phyloP scores from a whole-genome alignment of 345 rosid species.

The Dipteronia dyeriana region DNA sequence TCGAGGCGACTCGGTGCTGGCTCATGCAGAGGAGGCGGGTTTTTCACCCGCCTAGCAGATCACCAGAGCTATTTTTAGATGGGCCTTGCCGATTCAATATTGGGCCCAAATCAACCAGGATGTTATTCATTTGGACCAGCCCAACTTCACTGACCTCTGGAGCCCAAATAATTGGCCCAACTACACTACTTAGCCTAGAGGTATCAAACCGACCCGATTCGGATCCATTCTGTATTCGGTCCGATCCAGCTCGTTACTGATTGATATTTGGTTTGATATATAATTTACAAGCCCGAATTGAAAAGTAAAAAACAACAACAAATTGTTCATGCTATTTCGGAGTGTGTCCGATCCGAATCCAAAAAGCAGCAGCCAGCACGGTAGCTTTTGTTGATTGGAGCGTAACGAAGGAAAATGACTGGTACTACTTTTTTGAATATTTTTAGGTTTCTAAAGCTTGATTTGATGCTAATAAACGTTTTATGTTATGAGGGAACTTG shows the following conservation, averaged over 20 bases:
- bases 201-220: no score
- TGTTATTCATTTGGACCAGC: no score
- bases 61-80: background rate
- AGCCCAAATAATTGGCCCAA: background rate
- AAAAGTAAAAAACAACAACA: no score
- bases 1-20: no score
- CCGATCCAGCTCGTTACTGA: no score
- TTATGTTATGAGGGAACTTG: background rate
- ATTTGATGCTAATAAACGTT: background rate
- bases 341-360: no score
- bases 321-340: no score
- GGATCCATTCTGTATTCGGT: no score
- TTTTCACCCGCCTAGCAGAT: background rate
- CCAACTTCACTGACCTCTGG: background rate
- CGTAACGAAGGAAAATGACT: background rate
- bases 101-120: background rate
- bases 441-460: background rate
- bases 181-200: background rate
- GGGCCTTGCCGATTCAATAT: background rate
- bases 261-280: no score
- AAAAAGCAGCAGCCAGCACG: no score
- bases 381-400: background rate
- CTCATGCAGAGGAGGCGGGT: no score
- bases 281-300: no score
- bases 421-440: background rate